These are phyloP conservation scores for Aspergillus novofumigatus DNA, from an alignment of 2,329 filamentous ascomycete genomes.

Conservation along the genomic window DNA sequence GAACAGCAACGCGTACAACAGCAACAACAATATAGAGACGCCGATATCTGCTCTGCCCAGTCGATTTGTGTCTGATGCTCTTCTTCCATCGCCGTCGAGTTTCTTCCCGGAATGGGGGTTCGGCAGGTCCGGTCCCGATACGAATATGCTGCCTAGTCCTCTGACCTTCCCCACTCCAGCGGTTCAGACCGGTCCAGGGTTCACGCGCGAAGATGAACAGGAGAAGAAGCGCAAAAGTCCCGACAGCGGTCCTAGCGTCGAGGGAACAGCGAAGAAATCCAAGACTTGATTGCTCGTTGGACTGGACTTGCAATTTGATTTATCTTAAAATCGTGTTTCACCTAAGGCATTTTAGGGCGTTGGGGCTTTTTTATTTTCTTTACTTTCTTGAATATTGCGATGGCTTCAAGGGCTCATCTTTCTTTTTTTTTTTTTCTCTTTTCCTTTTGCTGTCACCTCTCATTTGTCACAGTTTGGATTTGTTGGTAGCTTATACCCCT, in stretches of 20 bases:
- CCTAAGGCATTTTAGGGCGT: not conserved
- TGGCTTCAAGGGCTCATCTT: constrained; percentile 12
- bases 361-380: not conserved
- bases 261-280: constrained; percentile 35
- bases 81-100: constrained; percentile 83
- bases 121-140: constrained; percentile 58
- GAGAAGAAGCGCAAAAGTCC: constrained; percentile 45
- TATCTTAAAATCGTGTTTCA: constrained; percentile 7
- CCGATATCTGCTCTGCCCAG: constrained; percentile 93
- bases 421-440: not conserved
- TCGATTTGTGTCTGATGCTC: constrained; percentile 80
- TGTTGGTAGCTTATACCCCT: constrained; percentile 12
- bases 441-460: constrained; percentile 1
- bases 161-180: constrained; percentile 85
- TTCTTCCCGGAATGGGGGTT: constrained; percentile 94
- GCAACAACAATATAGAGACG: constrained; percentile 55
- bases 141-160: constrained; percentile 85
- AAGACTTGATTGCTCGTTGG: constrained; percentile 28
- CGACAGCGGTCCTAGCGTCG: constrained; percentile 31
- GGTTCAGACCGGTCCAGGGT: constrained; percentile 37
- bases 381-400: constrained; percentile 12
- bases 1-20: constrained; percentile 41
- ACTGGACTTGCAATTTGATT: not conserved
- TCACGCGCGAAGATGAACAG: constrained; percentile 39
- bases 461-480: constrained; percentile 10